Conservation (phyloP, 768 basidiomycete species). For the Lactarius vividus region DNA sequence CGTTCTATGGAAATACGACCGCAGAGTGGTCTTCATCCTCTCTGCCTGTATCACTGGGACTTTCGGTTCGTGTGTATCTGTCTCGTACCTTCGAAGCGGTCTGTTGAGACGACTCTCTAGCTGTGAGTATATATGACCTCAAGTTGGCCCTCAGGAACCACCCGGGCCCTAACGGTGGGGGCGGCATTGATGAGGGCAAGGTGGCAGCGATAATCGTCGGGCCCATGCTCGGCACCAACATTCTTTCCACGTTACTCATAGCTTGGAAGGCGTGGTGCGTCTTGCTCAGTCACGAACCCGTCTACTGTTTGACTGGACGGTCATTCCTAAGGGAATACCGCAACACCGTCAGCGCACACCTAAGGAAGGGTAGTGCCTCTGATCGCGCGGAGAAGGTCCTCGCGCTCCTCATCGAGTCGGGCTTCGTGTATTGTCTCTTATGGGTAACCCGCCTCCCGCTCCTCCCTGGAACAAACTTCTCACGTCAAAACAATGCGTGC, state of each 20-base stretch:
- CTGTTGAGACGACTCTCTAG: not conserved
- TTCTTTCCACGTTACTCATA: conserved; percentile 17
- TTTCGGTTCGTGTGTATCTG: not conserved
- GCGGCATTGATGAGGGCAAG: conserved; percentile 1
- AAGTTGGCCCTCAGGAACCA: conserved; percentile 4
- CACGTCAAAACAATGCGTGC: not conserved
- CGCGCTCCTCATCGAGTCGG: conserved; percentile 23
- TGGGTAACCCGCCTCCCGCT: conserved; percentile 7
- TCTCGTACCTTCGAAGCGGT: not conserved
- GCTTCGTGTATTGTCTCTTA: conserved; percentile 18
- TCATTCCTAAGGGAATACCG: conserved; percentile 8
- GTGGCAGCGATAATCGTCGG: conserved; percentile 16
- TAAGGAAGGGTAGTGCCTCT: conserved; percentile 12
- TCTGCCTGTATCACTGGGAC: conserved; percentile 12
- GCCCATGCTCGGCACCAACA: conserved; percentile 22
- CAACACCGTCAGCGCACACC: conserved; percentile 2
- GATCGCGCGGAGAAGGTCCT: conserved; percentile 15
- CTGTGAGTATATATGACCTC: conserved; percentile 12
- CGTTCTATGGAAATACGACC: conserved; percentile 18
- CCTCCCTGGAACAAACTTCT: not conserved
- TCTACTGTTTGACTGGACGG: not conserved
- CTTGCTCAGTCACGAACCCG: no score
- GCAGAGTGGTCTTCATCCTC: conserved; percentile 17
- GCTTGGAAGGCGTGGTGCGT: conserved; percentile 25
- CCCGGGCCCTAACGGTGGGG: not conserved